phyloP scores from a whole-genome alignment of 352 stramenopile genomes.

The Phytophthora kernoviae region DNA sequence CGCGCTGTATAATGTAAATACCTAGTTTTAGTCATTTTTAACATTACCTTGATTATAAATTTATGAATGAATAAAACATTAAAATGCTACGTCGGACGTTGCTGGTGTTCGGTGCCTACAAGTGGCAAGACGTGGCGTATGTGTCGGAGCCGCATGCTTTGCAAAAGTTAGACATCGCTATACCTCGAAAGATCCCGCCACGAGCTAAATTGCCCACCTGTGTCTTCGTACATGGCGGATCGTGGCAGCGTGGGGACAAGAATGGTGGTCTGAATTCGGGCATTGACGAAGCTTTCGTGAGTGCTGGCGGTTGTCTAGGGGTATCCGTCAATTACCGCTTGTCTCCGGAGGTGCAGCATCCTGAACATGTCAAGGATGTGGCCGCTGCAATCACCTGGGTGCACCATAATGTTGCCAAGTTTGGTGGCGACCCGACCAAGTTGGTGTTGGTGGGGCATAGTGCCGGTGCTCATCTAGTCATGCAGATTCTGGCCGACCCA shows the following conservation, averaged over 20 bases:
- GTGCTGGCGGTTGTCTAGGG: constrained; percentile 52
- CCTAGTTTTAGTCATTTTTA: no score
- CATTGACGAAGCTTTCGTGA: constrained; percentile 66
- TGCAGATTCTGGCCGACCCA: constrained; percentile 69
- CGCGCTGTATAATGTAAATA: no score
- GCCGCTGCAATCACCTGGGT: constrained; percentile 68
- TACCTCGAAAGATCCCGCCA: constrained; percentile 38
- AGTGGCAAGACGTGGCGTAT: constrained; percentile 79
- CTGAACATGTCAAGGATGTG: constrained; percentile 69
- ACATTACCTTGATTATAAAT: no score
- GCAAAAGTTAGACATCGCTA: constrained; percentile 72
- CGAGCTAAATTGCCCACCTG: constrained; percentile 57
- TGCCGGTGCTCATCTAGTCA: constrained; percentile 78
- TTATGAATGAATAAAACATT: not conserved
- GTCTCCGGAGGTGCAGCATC: constrained; percentile 77
- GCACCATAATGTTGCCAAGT: constrained; percentile 72
- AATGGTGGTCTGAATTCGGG: constrained; percentile 60
- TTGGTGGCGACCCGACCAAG: constrained; percentile 65
- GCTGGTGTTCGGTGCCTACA: constrained; percentile 39
- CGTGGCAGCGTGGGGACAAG: constrained; percentile 87
- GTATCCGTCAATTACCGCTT: constrained; percentile 85
- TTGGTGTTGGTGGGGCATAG: constrained; percentile 77
- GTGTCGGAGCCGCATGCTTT: constrained; percentile 41
- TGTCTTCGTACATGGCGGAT: constrained; percentile 85
- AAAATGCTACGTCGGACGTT: constrained; percentile 35